Conservation (phyloP, 768 basidiomycete species). For the Boletus tylopilopsis region DNA sequence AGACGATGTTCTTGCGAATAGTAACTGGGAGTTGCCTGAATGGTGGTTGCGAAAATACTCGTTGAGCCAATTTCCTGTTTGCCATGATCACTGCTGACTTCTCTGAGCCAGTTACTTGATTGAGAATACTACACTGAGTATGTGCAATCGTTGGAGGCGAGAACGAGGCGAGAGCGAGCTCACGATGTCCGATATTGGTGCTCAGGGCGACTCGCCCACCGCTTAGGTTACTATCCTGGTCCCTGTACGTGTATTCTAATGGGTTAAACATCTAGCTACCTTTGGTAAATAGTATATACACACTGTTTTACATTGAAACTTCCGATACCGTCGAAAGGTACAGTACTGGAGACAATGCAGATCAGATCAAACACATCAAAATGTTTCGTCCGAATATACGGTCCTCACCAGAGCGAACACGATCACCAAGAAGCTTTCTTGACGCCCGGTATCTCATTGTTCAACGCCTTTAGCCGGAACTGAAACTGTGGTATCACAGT, state of each 20-base stretch:
- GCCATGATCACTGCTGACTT: not conserved
- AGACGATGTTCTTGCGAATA: conserved; percentile 86
- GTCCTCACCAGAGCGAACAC: not conserved
- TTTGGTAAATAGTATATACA: conserved; percentile 12
- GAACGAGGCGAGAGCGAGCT: conserved; percentile 78
- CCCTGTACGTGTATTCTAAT: conserved; percentile 17
- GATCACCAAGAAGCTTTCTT: conserved; percentile 87
- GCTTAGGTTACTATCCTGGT: conserved; percentile 10
- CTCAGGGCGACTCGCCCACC: conserved; percentile 30
- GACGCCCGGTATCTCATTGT: conserved; percentile 83
- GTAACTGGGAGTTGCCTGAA: conserved; percentile 87
- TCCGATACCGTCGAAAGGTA: too few species aligned
- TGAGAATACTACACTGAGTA: conserved; percentile 63
- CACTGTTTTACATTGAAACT: too few species aligned
- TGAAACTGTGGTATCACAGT: conserved; percentile 58
- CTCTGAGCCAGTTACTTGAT: conserved; percentile 63
- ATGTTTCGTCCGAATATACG: not conserved
- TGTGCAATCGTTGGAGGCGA: conserved; percentile 84
- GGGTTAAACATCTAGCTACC: not conserved
- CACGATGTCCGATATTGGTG: conserved; percentile 49
- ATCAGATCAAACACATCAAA: not conserved
- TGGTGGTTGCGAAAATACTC: conserved; percentile 80
- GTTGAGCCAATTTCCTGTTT: conserved; percentile 34
- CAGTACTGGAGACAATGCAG: not conserved
- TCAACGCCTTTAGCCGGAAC: conserved; percentile 82